Evolutionary conservation across 768 basidiomycete species (phyloP).

Genomic region (Pleurotus platypus): DNA sequence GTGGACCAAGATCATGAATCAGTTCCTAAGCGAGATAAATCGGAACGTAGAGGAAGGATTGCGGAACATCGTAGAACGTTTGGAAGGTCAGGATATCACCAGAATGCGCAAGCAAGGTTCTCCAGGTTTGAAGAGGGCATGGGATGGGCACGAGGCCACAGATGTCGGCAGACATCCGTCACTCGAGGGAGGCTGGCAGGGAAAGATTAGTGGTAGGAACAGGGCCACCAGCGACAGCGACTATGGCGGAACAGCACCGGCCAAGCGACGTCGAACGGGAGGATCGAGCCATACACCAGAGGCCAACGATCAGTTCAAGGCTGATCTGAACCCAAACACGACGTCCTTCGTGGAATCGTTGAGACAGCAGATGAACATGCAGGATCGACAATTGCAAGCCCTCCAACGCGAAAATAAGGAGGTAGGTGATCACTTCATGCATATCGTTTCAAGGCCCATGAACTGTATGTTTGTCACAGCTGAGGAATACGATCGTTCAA

Average conservation of each 20-base stretch:
- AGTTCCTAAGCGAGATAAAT: constrained; percentile 37
- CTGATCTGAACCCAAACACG: neutral
- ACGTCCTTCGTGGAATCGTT: neutral
- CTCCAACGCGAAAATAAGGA: neutral
- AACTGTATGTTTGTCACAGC: no score
- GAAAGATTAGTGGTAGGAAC: neutral
- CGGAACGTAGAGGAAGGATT: constrained; percentile 30
- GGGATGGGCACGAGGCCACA: neutral
- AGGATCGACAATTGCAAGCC: neutral
- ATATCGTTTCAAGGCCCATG: no score
- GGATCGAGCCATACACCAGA: neutral
- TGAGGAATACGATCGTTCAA: no score
- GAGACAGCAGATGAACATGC: neutral
- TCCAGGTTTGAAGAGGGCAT: constrained; percentile 9
- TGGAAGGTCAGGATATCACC: constrained; percentile 21
- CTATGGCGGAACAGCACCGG: neutral
- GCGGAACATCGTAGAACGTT: constrained; percentile 26
- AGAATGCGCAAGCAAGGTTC: constrained; percentile 10
- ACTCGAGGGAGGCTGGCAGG: neutral
- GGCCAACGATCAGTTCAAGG: neutral
- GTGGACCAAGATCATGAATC: constrained; percentile 45
- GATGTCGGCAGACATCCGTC: neutral
- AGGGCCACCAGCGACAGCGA: neutral
- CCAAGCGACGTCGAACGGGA: neutral
- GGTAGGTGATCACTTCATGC: neutral